A percentile compares a stretch with the other conserved stretches of the same genome.
Evolutionary conservation across 192 early-diverging fungal species (phyloP).

Genomic region (Physocladia obscura): DNA sequence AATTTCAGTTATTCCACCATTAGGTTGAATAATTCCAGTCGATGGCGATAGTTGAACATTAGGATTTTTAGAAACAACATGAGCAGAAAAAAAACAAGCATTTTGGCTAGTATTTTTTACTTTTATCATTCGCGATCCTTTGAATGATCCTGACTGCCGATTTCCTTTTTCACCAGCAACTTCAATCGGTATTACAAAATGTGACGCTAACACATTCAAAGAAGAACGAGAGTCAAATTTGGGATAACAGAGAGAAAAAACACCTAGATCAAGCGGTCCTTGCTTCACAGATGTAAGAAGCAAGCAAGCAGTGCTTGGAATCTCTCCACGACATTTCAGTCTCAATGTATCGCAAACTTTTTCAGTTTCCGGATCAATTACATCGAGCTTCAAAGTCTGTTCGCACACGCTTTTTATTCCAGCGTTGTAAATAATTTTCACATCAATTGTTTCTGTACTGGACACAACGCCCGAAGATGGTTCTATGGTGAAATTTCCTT

Average conservation of each 20-base stretch:
- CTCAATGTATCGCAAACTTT: slow-evolving; percentile 16
- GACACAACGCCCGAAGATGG: slow-evolving; percentile 31
- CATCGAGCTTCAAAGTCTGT: slow-evolving; percentile 23
- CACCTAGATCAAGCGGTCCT: slow-evolving; percentile 45
- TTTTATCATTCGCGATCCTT: slow-evolving; percentile 22
- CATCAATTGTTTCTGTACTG: neutral
- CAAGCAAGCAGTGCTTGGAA: slow-evolving; percentile 31
- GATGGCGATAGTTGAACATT: slow-evolving; percentile 28
- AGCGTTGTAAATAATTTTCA: slow-evolving; percentile 36
- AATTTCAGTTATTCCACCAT: slow-evolving; percentile 32
- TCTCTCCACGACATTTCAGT: slow-evolving; percentile 40
- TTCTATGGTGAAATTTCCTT: slow-evolving; percentile 37
- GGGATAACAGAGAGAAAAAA: slow-evolving; percentile 30
- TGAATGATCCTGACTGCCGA: neutral
- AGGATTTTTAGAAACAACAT: neutral
- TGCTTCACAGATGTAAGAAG: slow-evolving; percentile 42
- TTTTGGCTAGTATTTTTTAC: slow-evolving; percentile 45
- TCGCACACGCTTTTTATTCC: slow-evolving; percentile 40
- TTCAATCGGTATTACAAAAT: slow-evolving; percentile 10
- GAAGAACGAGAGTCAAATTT: neutral
- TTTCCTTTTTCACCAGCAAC: neutral
- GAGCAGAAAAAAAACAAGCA: slow-evolving; percentile 38
- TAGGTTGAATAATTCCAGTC: slow-evolving; percentile 31
- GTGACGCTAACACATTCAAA: slow-evolving; percentile 17
- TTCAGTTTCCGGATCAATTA: slow-evolving; percentile 27